Evolutionary conservation across 192 early-diverging fungal genomes (phyloP), one percentile per base, ranked within the genome.

Genomic region (Backusella tuberculispora): DNA sequence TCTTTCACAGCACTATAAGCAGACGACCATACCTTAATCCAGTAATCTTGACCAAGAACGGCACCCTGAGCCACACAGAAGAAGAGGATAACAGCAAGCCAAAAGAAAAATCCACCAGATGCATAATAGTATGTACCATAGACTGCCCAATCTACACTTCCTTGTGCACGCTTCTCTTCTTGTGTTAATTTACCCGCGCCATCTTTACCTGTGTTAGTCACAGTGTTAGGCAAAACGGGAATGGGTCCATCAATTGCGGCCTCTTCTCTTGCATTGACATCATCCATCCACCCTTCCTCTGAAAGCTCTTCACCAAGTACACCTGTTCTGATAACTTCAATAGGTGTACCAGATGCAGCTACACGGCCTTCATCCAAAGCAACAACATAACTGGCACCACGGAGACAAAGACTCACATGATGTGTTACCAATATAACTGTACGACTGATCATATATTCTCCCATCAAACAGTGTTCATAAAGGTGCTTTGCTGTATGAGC

Each of bases 401-500:
- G 81, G 38, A 93, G 76, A 46, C 90, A 91, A 48, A 90, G 74
- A 17, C 89, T 76, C 14, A 93, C 90, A 47, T 94, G 91, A 80
- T 98, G 97, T 0, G 96, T 96, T 8, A 97, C 97, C 37, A 99
- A 83, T n/a, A 99, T 80, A 1, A 91, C 76, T 0, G 97, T 99
- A 12, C 95, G 88, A 40, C 88, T 86, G 6, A 66, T 74, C 86
- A 99, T 86, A 40, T 96, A 80, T 24, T 89, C 90, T 9, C 89
- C 89, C 37, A 90, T 82, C 71, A 99, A 73, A 68, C 93, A 94
- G 44, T 90, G 74, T 8, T 90, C 85, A 48, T 94, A 90, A 21
- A 99, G 85, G 74, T 95, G 93, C 63, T 91, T 90, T 29, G 92
- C 96, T 0, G 97, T 98, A 66, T 96, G 96, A 2, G 95, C 90